phyloP scores from a whole-genome alignment of 306 rosid species.

The Pterocarpus santalinus region DNA sequence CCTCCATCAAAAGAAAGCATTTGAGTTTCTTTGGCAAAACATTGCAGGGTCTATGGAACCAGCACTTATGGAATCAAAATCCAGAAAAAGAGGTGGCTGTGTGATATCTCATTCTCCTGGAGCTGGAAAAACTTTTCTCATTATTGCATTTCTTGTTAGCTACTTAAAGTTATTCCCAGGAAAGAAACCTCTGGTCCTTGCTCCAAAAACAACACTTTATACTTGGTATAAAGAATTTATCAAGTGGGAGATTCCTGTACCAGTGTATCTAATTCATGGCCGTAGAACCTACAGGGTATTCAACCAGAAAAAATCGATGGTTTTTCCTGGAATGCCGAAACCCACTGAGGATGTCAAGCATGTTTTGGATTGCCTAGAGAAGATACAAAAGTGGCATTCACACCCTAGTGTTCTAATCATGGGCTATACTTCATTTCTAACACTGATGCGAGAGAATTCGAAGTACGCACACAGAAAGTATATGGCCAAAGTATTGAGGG shows the following conservation, averaged over 20 bases:
- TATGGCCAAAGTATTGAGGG: slow-evolving; percentile 89
- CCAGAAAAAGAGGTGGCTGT: slow-evolving; percentile 82
- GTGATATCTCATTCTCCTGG: slow-evolving; percentile 97
- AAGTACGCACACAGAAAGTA: slow-evolving; percentile 77
- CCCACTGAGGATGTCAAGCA: slow-evolving; percentile 92
- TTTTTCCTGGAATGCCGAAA: slow-evolving; percentile 75
- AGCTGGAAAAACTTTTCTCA: slow-evolving; percentile 95
- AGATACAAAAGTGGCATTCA: slow-evolving; percentile 93
- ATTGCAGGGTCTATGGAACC: slow-evolving; percentile 84
- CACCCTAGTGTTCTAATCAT: slow-evolving; percentile 93
- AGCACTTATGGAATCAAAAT: slow-evolving; percentile 53
- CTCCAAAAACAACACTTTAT: slow-evolving; percentile 95
- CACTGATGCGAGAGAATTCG: slow-evolving; percentile 87
- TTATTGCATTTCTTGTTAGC: slow-evolving; percentile 90
- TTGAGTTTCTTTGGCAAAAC: slow-evolving; percentile 89
- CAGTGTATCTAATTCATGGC: slow-evolving; percentile 89
- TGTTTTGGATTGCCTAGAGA: slow-evolving; percentile 88
- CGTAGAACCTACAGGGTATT: slow-evolving; percentile 79
- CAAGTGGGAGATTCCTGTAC: slow-evolving; percentile 95
- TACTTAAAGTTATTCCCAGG: slow-evolving; percentile 91
- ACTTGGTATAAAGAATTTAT: slow-evolving; percentile 98
- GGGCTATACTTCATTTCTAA: slow-evolving; percentile 90
- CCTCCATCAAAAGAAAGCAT: slow-evolving; percentile 88
- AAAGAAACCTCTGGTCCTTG: slow-evolving; percentile 87
- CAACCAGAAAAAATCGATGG: slow-evolving; percentile 55